Percentiles rank a stretch among this genome's conserved stretches.
These are phyloP conservation scores for Alopecurus myosuroides DNA, from an alignment of 176 grass and related monocot genomes.

Conservation along the genomic window DNA sequence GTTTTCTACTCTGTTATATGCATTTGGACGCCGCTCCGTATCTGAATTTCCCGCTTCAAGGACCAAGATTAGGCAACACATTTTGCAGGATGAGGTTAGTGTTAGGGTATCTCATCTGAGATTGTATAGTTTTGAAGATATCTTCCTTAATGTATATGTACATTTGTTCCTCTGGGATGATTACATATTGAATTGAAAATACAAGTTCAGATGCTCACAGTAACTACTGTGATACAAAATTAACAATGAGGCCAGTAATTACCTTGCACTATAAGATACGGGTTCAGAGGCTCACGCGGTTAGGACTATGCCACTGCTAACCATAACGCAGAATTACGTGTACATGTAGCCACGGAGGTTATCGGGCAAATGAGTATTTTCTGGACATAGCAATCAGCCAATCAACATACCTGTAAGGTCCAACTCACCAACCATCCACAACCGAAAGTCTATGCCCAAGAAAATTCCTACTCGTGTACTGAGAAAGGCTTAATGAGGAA, in stretches of 20 bases:
- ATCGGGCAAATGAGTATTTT: neutral
- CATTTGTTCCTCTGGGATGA: neutral
- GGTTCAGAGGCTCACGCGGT: neutral
- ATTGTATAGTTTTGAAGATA: neutral
- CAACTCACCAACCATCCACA: constrained; percentile 3
- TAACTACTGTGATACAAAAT: no score
- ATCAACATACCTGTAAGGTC: constrained; percentile 11
- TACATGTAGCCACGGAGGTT: neutral
- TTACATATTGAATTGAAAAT: neutral
- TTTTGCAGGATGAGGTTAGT: neutral
- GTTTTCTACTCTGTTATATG: no score
- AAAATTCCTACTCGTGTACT: neutral
- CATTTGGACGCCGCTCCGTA: no score
- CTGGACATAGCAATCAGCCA: neutral
- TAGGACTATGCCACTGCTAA: neutral
- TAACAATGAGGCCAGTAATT: no score
- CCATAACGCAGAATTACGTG: neutral
- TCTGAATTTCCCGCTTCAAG: no score
- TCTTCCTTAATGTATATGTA: neutral
- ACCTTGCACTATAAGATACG: no score
- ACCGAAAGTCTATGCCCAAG: neutral
- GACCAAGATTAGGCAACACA: neutral
- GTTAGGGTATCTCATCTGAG: neutral
- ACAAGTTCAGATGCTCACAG: no score
- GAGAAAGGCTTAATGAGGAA: neutral